phyloP scores from a whole-genome alignment of 2,329 filamentous ascomycete genomes.

The Juglanconis sp. region DNA sequence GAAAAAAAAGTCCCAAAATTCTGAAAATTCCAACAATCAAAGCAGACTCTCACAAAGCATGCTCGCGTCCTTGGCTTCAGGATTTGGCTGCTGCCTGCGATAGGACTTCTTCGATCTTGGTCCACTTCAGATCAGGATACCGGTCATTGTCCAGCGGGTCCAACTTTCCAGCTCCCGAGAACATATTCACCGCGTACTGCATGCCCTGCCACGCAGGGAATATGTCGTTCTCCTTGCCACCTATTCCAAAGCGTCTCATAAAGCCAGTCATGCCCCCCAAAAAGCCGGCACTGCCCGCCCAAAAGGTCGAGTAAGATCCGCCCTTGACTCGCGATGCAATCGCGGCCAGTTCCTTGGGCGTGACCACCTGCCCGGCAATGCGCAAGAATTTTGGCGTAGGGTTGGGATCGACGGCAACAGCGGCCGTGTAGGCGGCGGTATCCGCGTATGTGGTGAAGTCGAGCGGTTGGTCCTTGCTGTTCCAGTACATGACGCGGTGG shows the following conservation, averaged over 20 bases:
- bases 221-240: constrained; percentile 13
- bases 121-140: constrained; percentile 20
- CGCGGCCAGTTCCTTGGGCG: constrained; percentile 11
- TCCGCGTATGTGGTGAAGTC: constrained; percentile 20
- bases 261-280: constrained; percentile 9
- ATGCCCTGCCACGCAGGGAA: constrained; percentile 22
- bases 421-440: constrained; percentile 20
- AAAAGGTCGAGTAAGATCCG: constrained; percentile 7
- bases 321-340: constrained; percentile 4
- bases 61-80: not conserved
- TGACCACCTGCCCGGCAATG: constrained; percentile 20
- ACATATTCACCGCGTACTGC: constrained; percentile 21
- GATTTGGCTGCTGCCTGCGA: not conserved
- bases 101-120: constrained; percentile 12
- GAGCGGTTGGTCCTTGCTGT: constrained; percentile 13
- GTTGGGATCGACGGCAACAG: constrained; percentile 18
- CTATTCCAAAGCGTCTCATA: constrained; percentile 15
- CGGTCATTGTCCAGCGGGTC: constrained; percentile 19
- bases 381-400: constrained; percentile 19
- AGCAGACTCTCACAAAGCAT: too few relatives aligned
- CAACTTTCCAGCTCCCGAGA: constrained; percentile 18
- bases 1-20: too few relatives aligned
- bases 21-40: too few relatives aligned
- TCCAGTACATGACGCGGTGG: constrained; percentile 15
- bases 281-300: constrained; percentile 18